Conservation (phyloP, 1,139 yeast genomes). For the Geotrichum restrictum region DNA sequence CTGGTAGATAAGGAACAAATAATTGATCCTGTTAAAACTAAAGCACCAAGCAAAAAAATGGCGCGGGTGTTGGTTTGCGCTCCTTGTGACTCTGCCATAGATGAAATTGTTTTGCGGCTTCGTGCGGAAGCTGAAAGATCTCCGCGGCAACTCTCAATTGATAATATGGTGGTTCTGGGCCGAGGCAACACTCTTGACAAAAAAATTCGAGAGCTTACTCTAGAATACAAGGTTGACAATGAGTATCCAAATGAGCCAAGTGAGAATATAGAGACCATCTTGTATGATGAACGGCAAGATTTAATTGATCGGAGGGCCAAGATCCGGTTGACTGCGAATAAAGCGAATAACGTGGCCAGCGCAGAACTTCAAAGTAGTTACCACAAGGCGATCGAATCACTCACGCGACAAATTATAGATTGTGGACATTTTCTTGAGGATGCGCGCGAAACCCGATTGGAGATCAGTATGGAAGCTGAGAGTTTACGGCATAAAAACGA, state of each 20-base stretch:
- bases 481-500: constrained; percentile 30
- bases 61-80: neutral
- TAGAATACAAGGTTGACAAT: too few species aligned
- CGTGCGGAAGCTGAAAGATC: neutral
- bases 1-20: neutral
- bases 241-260: too few species aligned
- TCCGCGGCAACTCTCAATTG: neutral
- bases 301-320: too few species aligned
- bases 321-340: too few species aligned
- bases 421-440: neutral
- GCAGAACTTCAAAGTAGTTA: too few species aligned
- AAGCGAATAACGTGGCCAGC: too few species aligned
- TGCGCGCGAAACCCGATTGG: neutral
- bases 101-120: neutral
- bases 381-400: neutral
- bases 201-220: too few species aligned
- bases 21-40: too few species aligned
- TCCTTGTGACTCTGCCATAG: neutral
- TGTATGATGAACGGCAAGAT: too few species aligned
- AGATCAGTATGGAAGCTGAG: neutral
- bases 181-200: too few species aligned
- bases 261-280: too few species aligned
- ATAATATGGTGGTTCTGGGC: too few species aligned
- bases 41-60: neutral
- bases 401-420: neutral